Percentiles rank a stretch among this genome's conserved stretches.
phyloP scores from a whole-genome alignment of 2,329 filamentous ascomycete species.

The Magnaporthiopsis rhizophila region DNA sequence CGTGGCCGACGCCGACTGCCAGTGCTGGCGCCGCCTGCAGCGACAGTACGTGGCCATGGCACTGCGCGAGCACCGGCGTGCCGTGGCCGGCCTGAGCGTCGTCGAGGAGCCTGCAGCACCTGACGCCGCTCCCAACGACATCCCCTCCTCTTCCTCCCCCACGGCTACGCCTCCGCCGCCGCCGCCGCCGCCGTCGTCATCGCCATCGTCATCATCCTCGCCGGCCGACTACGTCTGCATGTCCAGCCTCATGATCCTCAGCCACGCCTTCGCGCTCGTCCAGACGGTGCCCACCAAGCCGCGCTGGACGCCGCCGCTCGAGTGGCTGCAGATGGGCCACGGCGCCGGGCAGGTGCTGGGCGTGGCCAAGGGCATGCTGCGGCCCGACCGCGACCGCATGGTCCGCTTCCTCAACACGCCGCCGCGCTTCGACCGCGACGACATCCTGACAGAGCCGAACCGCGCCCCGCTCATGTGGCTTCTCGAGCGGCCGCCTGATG shows the following conservation, averaged over 20 bases:
- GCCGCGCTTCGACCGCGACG: constrained; percentile 22
- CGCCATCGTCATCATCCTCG: constrained; percentile 9
- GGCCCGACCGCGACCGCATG: constrained; percentile 13
- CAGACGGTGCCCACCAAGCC: constrained; percentile 27
- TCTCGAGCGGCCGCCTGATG: constrained; percentile 17
- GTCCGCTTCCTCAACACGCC: constrained; percentile 19
- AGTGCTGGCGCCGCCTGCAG: constrained; percentile 20
- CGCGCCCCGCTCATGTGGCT: constrained; percentile 24
- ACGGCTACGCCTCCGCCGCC: too few relatives aligned
- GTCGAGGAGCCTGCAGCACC: too few relatives aligned
- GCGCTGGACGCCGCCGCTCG: constrained; percentile 28
- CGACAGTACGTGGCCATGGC: constrained; percentile 27
- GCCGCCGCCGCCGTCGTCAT: too few relatives aligned
- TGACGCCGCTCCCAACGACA: too few relatives aligned
- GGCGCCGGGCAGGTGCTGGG: constrained; percentile 25
- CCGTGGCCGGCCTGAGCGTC: constrained; percentile 21
- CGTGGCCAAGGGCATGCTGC: constrained; percentile 17
- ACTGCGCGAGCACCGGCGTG: constrained; percentile 26
- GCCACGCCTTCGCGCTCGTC: constrained; percentile 28
- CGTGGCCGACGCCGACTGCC: constrained; percentile 10
- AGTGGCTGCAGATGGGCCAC: constrained; percentile 22
- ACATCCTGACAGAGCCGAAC: constrained; percentile 22
- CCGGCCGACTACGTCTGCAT: constrained; percentile 28
- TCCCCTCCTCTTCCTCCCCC: too few relatives aligned
- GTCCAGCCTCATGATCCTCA: constrained; percentile 25